A percentile compares a stretch with the other conserved stretches of the same genome.
Conservation (phyloP, 2,329 filamentous ascomycete genomes). For the Penicillium sp. region DNA sequence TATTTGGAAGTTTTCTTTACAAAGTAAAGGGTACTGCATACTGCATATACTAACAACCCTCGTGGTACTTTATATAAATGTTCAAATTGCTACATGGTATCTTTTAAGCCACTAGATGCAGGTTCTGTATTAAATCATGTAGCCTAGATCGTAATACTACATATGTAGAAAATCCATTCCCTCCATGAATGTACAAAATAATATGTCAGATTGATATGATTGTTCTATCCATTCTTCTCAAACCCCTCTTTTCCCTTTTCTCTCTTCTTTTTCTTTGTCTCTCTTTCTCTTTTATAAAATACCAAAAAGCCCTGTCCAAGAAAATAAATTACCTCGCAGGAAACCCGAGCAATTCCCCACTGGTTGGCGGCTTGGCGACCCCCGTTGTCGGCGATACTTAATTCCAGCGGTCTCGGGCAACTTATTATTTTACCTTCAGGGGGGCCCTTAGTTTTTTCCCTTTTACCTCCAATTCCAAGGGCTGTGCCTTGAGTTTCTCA, state of each 20-base stretch:
- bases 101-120: not conserved
- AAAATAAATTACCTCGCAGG: constrained; percentile 3
- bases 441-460: constrained; percentile 21
- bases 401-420: constrained; percentile 25
- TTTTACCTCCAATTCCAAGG: constrained; percentile 15
- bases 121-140: not conserved
- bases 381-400: constrained; percentile 29
- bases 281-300: not conserved
- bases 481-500: constrained; percentile 13
- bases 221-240: not conserved
- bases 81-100: too few species aligned
- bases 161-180: too few species aligned
- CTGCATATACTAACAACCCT: too few species aligned
- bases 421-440: constrained; percentile 29
- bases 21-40: not conserved
- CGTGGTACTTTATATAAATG: not conserved
- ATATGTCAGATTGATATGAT: not conserved
- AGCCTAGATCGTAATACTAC: not conserved
- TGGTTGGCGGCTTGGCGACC: constrained; percentile 21
- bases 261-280: not conserved
- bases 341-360: constrained; percentile 13
- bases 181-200: not conserved
- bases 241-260: too few species aligned
- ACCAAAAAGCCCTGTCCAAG: not conserved
- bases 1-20: not conserved